A percentile compares a stretch with the other conserved stretches of the same genome.
Evolutionary conservation across 306 rosid species (phyloP).

Genomic region (Cucurbita moschata): DNA sequence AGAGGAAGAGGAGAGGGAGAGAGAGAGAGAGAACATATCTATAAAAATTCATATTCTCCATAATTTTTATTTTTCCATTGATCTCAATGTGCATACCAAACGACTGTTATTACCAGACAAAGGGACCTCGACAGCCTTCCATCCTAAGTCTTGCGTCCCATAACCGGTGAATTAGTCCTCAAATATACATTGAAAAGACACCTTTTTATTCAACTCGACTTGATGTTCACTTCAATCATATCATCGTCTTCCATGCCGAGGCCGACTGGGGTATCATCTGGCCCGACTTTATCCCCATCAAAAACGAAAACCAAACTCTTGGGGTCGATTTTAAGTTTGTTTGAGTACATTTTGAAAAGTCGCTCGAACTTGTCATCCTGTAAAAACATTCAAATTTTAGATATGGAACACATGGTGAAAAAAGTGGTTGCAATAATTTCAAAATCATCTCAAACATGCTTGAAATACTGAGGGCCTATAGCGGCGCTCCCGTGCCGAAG

Average conservation of each 20-base stretch:
- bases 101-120: background rate
- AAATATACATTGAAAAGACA: conserved; percentile 9
- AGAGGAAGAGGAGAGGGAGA: too few species aligned
- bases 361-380: conserved; percentile 86
- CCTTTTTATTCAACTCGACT: conserved; percentile 35
- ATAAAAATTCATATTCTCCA: too few species aligned
- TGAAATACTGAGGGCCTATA: background rate
- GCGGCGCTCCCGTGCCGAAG: background rate
- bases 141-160: background rate
- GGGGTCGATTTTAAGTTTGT: conserved; percentile 41
- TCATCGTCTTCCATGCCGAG: conserved; percentile 84
- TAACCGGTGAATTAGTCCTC: background rate
- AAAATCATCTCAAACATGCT: too few species aligned
- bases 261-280: conserved; percentile 44
- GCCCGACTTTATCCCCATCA: conserved; percentile 71
- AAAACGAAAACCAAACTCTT: conserved; percentile 45
- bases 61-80: background rate
- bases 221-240: conserved; percentile 64
- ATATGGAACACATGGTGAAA: background rate
- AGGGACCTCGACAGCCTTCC: background rate
- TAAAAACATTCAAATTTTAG: conserved; percentile 2
- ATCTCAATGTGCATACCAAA: background rate
- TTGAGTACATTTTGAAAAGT: conserved; percentile 57
- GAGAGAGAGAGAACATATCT: too few species aligned
- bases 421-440: too few species aligned